Percentiles rank a stretch among this genome's conserved stretches.
Conservation (phyloP, 148 eudicot genomes). For the Linanthus parryae region DNA sequence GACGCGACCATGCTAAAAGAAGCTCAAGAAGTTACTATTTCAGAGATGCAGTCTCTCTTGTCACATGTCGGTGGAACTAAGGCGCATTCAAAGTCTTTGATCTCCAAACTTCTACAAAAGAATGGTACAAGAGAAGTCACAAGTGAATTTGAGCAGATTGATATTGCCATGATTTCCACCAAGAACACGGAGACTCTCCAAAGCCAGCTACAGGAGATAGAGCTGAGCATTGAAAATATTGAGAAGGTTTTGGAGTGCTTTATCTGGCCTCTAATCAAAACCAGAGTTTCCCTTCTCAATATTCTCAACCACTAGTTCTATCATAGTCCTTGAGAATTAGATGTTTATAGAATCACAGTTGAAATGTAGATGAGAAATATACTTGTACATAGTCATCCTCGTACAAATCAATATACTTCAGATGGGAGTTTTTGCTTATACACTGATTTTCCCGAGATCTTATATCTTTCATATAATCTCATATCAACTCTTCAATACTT, state of each 20-base stretch:
- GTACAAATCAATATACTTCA: too few relatives aligned
- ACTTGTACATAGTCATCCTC: too few relatives aligned
- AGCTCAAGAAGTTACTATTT: conserved; percentile 16
- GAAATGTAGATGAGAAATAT: too few relatives aligned
- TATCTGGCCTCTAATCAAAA: conserved; percentile 36
- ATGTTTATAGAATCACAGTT: too few relatives aligned
- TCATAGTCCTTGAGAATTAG: too few relatives aligned
- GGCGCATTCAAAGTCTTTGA: conserved; percentile 3
- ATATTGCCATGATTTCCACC: conserved; percentile 16
- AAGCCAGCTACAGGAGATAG: conserved; percentile 18
- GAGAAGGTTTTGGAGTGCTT: conserved; percentile 35
- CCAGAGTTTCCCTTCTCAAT: conserved; percentile 46
- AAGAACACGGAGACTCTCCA: conserved; percentile 23
- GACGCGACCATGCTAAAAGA: conserved; percentile 1
- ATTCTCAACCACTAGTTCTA: conserved; percentile 42
- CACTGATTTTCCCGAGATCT: too few relatives aligned
- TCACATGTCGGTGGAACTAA: conserved; percentile 2
- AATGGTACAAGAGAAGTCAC: not conserved
- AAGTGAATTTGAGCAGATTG: conserved; percentile 23
- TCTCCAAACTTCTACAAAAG: conserved; percentile 3
- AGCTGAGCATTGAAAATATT: conserved; percentile 26
- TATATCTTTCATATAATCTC: too few relatives aligned
- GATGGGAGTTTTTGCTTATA: too few relatives aligned
- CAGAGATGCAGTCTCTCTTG: conserved; percentile 15
- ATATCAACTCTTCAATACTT: too few relatives aligned